Conservation (phyloP, 345 rosid genomes). For the Gossypium mustelinum region DNA sequence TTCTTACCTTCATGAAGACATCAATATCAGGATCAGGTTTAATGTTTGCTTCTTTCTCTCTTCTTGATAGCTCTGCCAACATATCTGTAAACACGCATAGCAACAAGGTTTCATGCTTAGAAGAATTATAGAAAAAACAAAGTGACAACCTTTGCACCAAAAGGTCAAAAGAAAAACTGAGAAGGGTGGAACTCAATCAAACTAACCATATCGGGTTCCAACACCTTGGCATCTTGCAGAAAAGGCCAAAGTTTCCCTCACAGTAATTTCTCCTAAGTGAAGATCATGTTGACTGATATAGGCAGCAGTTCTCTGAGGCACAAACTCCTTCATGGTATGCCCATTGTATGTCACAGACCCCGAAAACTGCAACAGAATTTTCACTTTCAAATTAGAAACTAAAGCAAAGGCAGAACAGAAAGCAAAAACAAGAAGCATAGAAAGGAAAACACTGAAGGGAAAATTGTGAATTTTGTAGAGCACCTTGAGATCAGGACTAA, state of each 20-base stretch:
- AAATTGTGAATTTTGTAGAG: constrained; percentile 1
- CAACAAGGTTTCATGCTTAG: neutral
- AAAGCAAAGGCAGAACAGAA: neutral
- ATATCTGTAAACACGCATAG: constrained; percentile 2
- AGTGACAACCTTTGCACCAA: neutral
- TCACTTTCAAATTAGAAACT: neutral
- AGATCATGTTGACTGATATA: constrained; percentile 72
- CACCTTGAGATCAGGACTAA: constrained; percentile 54
- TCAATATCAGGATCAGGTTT: constrained; percentile 81
- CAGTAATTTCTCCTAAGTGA: constrained; percentile 77
- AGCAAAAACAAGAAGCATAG: neutral
- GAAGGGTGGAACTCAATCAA: no score
- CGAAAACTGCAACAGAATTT: neutral
- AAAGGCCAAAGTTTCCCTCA: constrained; percentile 81
- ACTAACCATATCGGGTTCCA: constrained; percentile 53
- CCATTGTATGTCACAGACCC: constrained; percentile 55
- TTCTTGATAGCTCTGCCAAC: constrained; percentile 14
- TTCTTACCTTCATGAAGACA: constrained; percentile 71
- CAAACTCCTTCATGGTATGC: constrained; percentile 40
- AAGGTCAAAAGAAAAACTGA: neutral
- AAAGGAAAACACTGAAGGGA: neutral
- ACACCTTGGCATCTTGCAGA: constrained; percentile 82
- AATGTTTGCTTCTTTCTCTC: constrained; percentile 65
- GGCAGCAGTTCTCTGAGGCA: constrained; percentile 36
- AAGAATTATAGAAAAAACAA: neutral